Base-by-base conservation (phyloP, 164 flowering plant genomes). In the Liriodendron chinense region DNA sequence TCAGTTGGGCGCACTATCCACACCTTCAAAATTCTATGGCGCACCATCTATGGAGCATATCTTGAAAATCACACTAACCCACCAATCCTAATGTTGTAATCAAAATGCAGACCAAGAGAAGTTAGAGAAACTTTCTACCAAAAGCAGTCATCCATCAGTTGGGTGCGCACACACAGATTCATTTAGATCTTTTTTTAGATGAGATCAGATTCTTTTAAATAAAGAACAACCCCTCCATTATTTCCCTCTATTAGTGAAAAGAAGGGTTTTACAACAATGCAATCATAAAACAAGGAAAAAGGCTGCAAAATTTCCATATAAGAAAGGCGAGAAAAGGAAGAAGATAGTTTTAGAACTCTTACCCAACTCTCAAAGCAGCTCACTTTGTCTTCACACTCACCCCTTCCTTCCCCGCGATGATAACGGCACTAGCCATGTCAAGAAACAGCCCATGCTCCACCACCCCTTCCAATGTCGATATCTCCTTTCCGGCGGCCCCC, bases 381-480 rank as follows among this genome's bases (percentile, higher is more conserved):
- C 77, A 75, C 77, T 75, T 75, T 18, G 72, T 43, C 72, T 68
- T 75, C 25, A 75, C 65, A 53, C 64, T 50, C 26, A 74, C 76
- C 3, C 76, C 76, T 2, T 53, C 70, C 71, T 47, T 53, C 20
- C 71, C 76, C 2, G 77, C 77, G 8, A 75, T 68, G 13, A 75
- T 75, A 26, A 75, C 77, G 3, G 77, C 72, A 22, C 65, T 67
- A 8, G 77, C 77, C 77, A 75, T 75, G 28, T 75, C 67, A 13
- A 75, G 67, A 23, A 75, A 75, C 12, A 75, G 57, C 4, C 77
- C 77, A 68, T 75, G 77, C 66, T 75, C 77, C 72, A 75, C 77
- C 18, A 75, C 77, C 6, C 77, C 77, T 59, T 75, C 77, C 14
- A 75, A 53, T n/a, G 53, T 12, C 7, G 77, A 69, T n/a, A 75